Base-by-base conservation (phyloP, 345 rosid genomes). In the Adansonia digitata region DNA sequence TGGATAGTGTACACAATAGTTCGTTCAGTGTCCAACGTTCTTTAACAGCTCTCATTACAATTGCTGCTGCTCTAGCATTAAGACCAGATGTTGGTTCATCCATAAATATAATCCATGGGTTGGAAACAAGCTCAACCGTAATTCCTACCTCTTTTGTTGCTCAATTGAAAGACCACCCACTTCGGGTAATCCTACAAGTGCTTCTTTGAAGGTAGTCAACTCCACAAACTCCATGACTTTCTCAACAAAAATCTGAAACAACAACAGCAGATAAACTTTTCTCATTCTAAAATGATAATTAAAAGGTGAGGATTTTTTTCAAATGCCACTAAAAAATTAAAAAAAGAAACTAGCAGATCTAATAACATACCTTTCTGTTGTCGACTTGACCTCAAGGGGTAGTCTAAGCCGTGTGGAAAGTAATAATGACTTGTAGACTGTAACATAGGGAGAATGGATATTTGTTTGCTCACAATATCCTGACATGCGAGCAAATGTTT, bases 191-290 rank as follows among this genome's bases (percentile, higher is more conserved):
- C 94, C 94, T 5, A 90, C 87, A 5, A 88, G 84, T 7, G 88
- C 89, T 70, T 80, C 87, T 71, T 84, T 78, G 49, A 86, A 64
- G 0, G 89, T 40, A 14, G 69, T 86, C 69, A 90, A 79, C 83
- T 90, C 91, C 35, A 90, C 86, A 73, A 90, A 91, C 79, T 90
- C 91, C 91, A 90, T 83, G 12, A 90, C 91, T 81, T 88, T 91
- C 75, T 90, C 94, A 40, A 88, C 53, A 69, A 88, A 90, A 87
- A 88, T 77, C 91, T 87, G 86, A n/a, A 49, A 72, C 20, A 55
- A n/a, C 13, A 55, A n/a, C 11, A 5, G 29, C 10, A 6, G 5
- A 2, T 8, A 59, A 57, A n/a, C 31, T 57, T 35, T 51, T 31
- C 7, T 0, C 61, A 7, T n/a, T n/a, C 45, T 55, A 49, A 31